Conservation (phyloP, 371 early-diverging fungal genomes). For the Mucor saturninus region DNA sequence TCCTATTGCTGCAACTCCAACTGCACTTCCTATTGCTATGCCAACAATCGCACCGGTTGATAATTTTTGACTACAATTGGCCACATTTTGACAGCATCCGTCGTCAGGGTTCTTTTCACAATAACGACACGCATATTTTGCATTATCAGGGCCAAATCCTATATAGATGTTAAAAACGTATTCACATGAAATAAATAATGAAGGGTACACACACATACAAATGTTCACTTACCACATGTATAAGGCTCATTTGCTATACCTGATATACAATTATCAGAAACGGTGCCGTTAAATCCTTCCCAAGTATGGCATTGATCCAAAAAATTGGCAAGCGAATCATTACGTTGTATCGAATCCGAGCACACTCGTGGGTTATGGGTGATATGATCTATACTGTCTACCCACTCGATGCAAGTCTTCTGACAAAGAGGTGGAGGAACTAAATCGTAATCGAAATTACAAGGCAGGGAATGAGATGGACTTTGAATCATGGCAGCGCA, state of each 20-base stretch:
- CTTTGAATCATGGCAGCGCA: slow-evolving; percentile 40
- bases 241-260: slow-evolving; percentile 51
- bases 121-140: slow-evolving; percentile 30
- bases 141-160: slow-evolving; percentile 31
- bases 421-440: slow-evolving; percentile 40
- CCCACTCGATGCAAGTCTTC: slow-evolving; percentile 36
- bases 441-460: slow-evolving; percentile 29
- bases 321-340: slow-evolving; percentile 13
- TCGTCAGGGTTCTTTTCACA: slow-evolving; percentile 25
- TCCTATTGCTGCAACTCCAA: not conserved
- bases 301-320: slow-evolving; percentile 32
- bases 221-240: slow-evolving; percentile 38
- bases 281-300: slow-evolving; percentile 36
- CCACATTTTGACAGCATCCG: slow-evolving; percentile 30
- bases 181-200: too few relatives aligned
- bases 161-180: not conserved
- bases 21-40: slow-evolving; percentile 27
- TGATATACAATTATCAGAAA: slow-evolving; percentile 29
- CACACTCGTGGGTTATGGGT: slow-evolving; percentile 24
- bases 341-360: slow-evolving; percentile 18
- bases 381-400: slow-evolving; percentile 25
- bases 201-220: not conserved
- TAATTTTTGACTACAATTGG: slow-evolving; percentile 13
- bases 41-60: slow-evolving; percentile 41
- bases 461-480: slow-evolving; percentile 30